These are phyloP conservation scores for Diaporthe capsici DNA, from an alignment of 2,329 filamentous ascomycete species.

Conservation along the genomic window DNA sequence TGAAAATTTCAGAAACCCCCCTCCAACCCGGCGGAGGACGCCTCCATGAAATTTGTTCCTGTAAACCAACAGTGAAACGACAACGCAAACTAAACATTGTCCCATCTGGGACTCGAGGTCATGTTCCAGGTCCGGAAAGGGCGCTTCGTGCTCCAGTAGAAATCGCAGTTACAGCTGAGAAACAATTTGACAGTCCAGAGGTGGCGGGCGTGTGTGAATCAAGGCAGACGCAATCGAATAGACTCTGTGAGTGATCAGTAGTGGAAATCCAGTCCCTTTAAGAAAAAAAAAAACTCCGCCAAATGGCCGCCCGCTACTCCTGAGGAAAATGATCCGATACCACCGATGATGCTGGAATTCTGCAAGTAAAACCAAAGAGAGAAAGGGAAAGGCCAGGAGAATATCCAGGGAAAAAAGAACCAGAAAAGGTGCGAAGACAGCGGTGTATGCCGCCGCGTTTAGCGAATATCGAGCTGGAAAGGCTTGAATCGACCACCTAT, in stretches of 20 bases:
- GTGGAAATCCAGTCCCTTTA: slow-evolving; percentile 23
- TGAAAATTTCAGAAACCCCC: background rate
- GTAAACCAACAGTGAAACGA: slow-evolving; percentile 27
- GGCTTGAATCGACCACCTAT: slow-evolving; percentile 87
- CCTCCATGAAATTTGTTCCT: slow-evolving; percentile 24
- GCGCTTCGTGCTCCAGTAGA: slow-evolving; percentile 16
- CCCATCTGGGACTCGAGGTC: slow-evolving; percentile 22
- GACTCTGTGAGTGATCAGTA: slow-evolving; percentile 41
- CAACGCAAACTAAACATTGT: slow-evolving; percentile 13
- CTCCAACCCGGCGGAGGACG: slow-evolving; percentile 11
- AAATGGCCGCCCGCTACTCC: slow-evolving; percentile 32
- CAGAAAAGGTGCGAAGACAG: background rate
- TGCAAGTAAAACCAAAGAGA: slow-evolving; percentile 43
- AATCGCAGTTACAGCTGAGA: slow-evolving; percentile 14
- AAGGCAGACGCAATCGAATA: slow-evolving; percentile 28
- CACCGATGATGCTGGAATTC: slow-evolving; percentile 38
- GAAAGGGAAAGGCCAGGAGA: slow-evolving; percentile 27
- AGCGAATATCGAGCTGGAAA: slow-evolving; percentile 86
- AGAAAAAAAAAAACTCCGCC: slow-evolving; percentile 35
- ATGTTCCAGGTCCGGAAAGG: slow-evolving; percentile 6
- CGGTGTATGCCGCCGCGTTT: slow-evolving; percentile 49
- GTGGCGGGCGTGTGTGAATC: slow-evolving; percentile 15
- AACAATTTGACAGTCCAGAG: slow-evolving; percentile 7
- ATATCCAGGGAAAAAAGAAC: slow-evolving; percentile 23
- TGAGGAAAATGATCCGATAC: slow-evolving; percentile 33